A percentile compares a stretch with the other conserved stretches of the same genome.
These are phyloP conservation scores for Bassia scoparia DNA, from an alignment of 148 eudicot species.

Conservation along the genomic window DNA sequence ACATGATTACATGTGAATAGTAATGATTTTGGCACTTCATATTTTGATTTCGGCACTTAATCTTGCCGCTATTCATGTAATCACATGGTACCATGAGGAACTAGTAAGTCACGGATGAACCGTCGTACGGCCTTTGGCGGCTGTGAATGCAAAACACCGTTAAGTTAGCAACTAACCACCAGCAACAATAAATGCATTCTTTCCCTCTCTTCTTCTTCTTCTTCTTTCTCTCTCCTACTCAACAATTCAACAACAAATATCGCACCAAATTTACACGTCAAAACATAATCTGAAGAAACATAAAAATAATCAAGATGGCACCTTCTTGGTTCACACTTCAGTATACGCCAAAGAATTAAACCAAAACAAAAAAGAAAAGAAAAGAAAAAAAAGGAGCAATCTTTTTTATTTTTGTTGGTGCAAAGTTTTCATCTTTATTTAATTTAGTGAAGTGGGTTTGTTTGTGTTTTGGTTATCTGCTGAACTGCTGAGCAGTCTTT, in stretches of 20 bases:
- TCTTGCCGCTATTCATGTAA: no score
- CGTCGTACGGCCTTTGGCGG: conserved; percentile 1
- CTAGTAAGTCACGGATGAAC: conserved; percentile 17
- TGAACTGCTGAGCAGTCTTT: conserved; percentile 4
- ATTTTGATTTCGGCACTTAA: no score
- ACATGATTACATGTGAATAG: no score
- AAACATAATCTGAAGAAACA: background rate
- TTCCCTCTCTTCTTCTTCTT: background rate
- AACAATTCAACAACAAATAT: background rate
- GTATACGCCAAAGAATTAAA: background rate
- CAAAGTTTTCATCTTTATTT: conserved; percentile 1
- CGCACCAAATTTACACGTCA: background rate
- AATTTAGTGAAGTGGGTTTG: background rate
- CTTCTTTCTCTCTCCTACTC: background rate
- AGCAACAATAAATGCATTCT: background rate
- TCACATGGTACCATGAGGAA: no score
- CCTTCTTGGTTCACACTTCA: conserved; percentile 11
- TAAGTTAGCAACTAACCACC: background rate
- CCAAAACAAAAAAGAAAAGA: no score
- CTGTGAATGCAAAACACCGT: conserved; percentile 1
- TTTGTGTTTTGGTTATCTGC: conserved; percentile 8
- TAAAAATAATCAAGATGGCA: background rate
- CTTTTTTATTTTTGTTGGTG: no score
- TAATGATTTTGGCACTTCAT: no score
- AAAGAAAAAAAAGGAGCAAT: no score